Base-by-base conservation (phyloP, 257 asterid genomes). In the Petunia axillaris region DNA sequence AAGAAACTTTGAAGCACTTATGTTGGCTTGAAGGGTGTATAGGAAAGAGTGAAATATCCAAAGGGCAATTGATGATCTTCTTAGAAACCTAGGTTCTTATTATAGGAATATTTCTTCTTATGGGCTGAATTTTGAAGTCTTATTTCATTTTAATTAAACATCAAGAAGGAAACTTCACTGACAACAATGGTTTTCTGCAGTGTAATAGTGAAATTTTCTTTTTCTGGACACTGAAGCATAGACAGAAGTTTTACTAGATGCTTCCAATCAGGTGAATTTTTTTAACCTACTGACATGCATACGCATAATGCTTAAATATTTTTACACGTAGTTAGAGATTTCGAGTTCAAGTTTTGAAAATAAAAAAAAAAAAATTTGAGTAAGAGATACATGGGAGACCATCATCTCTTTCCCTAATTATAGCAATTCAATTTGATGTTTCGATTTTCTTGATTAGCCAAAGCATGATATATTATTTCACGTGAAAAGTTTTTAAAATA, bases 161-260 rank as follows among this genome's bases (percentile, higher is more conserved):
- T 71, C 44, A 16, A 50, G 36, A 71, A 25, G 77, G 62, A 71
- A 50, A 71, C 35, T 48, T 71, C 60, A 11, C 77, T 35, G 77
- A 71, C 7, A n/a, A 35, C 40, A 35, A 1, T 50, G 77, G 77
- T 71, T 71, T 48, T 48, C 35, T 50, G 25, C 44, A 71, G 13
- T 6, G 44, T 48, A 15, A 5, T 35, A 8, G 77, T 48, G 35
- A 71, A 10, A 0, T 0, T 25, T 35, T 35, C 77, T 50, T 71
- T 50, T 11, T 11, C 77, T 46, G 60, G n/a, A 48, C 59, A 71
- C 38, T 71, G 4, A 25, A 35, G 36, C 8, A 57, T n/a, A 3
- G 63, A 57, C 63, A 57, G 13, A 3, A 71, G 10, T 4, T 50
- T 50, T 48, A 48, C 62, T 50, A 2, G 9, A 71, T 71, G 77